Evolutionary conservation across 108 stramenopile species (phyloP), one percentile per base, ranked within the genome.

Genomic region (Fistulifera solaris): DNA sequence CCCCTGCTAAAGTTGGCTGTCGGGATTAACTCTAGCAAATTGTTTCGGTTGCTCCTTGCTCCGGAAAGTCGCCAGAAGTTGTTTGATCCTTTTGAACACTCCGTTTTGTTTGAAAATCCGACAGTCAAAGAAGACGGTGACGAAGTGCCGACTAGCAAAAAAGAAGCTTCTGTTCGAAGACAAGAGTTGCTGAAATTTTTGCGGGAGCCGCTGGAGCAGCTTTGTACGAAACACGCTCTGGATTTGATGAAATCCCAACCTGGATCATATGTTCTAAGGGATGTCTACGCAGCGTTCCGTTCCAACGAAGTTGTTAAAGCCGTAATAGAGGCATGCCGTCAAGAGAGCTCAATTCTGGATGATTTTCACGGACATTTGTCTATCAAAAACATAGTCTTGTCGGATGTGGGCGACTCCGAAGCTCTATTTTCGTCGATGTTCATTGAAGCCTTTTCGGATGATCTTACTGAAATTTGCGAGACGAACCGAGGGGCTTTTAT

Each of bases 1-100:
- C 81, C 91, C 1, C 64, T 96, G 24, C 61, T 91, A 19, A 70
- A 86, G 57, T 62, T 96, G 27, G 81, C 81, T 18, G 24, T 71
- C 46, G 75, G 76, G 62, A 81, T 85, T 19, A 83, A 83, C 16
- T 93, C 76, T 25, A 92, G 86, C 19, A 94, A 94, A 61, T 63
- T 96, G 6, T 83, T 96, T 43, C 70, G 94, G 31, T 60, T 87
- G 45, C 67, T 94, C n/a, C 62, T 93, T 17, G 72, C 84, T 13
- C 62, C 70, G 27, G 65, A 70, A 10, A 52, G 63, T 0, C 61
- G 77, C 57, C 55, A 56, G 27, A 91, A 87, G 52, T 71, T 85
- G 54, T 74, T 96, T 35, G 93, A 96, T 66, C 95, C 95, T 0
- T 85, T 82, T 54, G 95, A 96, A 56, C 59, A 67, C 8, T 58